Conservation (phyloP, 257 asterid species). For the Mentha longifolia region DNA sequence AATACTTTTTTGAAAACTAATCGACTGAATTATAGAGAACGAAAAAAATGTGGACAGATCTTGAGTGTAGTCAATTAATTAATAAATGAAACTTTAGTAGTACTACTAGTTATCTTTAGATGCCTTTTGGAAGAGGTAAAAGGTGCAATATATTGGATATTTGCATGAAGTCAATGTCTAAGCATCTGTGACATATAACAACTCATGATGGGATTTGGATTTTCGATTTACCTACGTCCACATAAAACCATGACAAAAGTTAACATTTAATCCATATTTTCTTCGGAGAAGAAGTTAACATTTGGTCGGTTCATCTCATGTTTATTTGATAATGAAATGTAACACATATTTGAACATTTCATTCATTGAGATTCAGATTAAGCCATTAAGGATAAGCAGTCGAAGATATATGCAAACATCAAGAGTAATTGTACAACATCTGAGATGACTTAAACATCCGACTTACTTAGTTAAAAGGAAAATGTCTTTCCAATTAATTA, state of each 20-base stretch:
- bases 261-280: background rate
- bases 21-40: background rate
- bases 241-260: slow-evolving; percentile 6
- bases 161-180: slow-evolving; percentile 33
- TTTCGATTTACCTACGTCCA: slow-evolving; percentile 29
- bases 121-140: slow-evolving; percentile 21
- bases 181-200: slow-evolving; percentile 23
- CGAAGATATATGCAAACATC: no score
- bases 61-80: background rate
- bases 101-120: background rate
- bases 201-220: slow-evolving; percentile 31
- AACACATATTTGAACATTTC: no score
- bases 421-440: no score
- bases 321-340: no score
- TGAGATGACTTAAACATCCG: no score
- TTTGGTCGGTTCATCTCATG: slow-evolving; percentile 1
- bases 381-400: no score
- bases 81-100: background rate
- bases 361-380: no score
- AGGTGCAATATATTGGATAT: slow-evolving; percentile 26
- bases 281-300: background rate
- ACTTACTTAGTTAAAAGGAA: no score
- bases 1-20: background rate
- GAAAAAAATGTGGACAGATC: background rate
- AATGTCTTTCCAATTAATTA: no score